Evolutionary conservation across 257 asterid species (phyloP).

Genomic region (Gentiana dahurica): DNA sequence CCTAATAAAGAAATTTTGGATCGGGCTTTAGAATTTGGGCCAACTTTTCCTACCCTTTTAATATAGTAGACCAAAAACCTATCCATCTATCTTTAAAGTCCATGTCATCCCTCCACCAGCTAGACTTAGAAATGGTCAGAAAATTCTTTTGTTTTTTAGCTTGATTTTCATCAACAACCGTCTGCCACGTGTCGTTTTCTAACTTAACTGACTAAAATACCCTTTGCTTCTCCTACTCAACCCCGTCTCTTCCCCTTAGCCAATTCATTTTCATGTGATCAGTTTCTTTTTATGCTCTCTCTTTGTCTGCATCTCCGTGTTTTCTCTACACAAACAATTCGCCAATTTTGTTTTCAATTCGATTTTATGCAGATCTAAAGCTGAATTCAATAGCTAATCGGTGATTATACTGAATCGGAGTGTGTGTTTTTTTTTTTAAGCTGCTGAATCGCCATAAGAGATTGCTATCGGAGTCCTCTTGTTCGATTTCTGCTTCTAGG

Average conservation of each 20-base stretch:
- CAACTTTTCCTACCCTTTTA: not conserved
- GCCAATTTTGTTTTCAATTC: conserved; percentile 5
- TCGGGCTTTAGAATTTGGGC: not conserved
- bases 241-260: conserved; percentile 51
- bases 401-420: too few species aligned
- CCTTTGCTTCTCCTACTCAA: conserved; percentile 67
- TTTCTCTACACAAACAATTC: not conserved
- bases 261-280: conserved; percentile 46
- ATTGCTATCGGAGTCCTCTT: conserved; percentile 19
- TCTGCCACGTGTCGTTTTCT: conserved; percentile 37
- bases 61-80: not conserved
- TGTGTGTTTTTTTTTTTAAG: not conserved
- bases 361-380: conserved; percentile 22
- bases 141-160: conserved; percentile 4
- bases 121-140: conserved; percentile 14
- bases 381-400: not conserved
- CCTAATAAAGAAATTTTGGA: not conserved
- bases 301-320: not conserved
- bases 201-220: conserved; percentile 18
- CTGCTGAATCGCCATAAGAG: not conserved
- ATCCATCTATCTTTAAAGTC: conserved; percentile 5
- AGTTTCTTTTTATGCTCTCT: conserved; percentile 21
- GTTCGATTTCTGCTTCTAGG: not conserved
- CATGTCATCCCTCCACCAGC: conserved; percentile 13
- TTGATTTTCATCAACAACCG: conserved; percentile 12